phyloP scores from a whole-genome alignment of 2,329 filamentous ascomycete species.

The Sporothrix protearum region DNA sequence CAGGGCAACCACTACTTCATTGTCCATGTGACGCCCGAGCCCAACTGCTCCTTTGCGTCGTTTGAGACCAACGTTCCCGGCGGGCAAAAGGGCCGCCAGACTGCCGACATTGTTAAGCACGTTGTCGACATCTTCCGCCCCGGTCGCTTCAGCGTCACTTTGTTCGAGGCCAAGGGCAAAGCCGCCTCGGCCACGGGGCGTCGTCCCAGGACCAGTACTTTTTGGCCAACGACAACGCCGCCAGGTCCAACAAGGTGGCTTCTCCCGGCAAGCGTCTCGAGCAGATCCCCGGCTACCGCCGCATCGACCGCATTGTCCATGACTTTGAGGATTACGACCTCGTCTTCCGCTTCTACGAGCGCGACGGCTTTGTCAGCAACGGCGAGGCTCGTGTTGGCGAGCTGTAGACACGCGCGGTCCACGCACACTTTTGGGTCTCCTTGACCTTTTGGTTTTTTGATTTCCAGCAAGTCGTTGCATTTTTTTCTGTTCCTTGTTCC shows the following conservation, averaged over 20 bases:
- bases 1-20: constrained; percentile 77
- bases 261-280: constrained; percentile 61
- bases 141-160: constrained; percentile 92
- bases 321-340: constrained; percentile 97
- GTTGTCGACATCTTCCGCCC: constrained; percentile 96
- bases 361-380: constrained; percentile 67
- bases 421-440: background rate
- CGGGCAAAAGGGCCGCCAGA: constrained; percentile 80
- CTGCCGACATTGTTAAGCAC: constrained; percentile 85
- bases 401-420: constrained; percentile 22
- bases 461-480: background rate
- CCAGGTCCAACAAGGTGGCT: constrained; percentile 32
- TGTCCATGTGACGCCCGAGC: constrained; percentile 95
- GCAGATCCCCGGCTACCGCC: constrained; percentile 76
- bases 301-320: constrained; percentile 92
- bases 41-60: constrained; percentile 93
- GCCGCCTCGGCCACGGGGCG: background rate
- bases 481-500: background rate
- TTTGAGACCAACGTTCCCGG: constrained; percentile 98
- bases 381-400: constrained; percentile 55
- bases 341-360: constrained; percentile 94
- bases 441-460: background rate
- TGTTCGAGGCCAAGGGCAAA: constrained; percentile 79
- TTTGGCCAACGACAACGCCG: constrained; percentile 22
- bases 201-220: constrained; percentile 32